These are phyloP conservation scores for Penicillium cinerascens DNA, from an alignment of 495 filamentous ascomycete species.

Conservation along the genomic window DNA sequence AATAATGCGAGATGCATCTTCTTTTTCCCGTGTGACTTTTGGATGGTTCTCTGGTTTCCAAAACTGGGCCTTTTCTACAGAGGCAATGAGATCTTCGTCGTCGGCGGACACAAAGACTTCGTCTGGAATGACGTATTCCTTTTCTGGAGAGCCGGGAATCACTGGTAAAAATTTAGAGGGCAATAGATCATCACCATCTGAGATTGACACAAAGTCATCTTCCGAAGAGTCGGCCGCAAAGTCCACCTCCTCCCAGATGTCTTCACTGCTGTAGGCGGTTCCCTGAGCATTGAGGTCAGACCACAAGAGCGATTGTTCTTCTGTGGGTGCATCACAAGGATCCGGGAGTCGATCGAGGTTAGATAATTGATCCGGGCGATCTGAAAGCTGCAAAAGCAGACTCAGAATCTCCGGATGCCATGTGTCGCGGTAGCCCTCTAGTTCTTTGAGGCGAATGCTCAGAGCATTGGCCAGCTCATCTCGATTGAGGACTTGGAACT, in stretches of 20 bases:
- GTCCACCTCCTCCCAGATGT: slow-evolving; percentile 75
- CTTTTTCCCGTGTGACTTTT: slow-evolving; percentile 22
- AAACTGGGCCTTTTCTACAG: slow-evolving; percentile 58
- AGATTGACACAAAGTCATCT: slow-evolving; percentile 38
- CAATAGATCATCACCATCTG: slow-evolving; percentile 24
- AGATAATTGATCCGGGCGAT: slow-evolving; percentile 70
- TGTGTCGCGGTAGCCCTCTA: slow-evolving; percentile 50
- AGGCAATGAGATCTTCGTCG: slow-evolving; percentile 40
- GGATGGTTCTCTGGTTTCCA: slow-evolving; percentile 51
- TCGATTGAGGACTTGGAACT: slow-evolving; percentile 73
- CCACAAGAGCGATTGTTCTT: slow-evolving; percentile 61
- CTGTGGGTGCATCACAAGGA: slow-evolving; percentile 38
- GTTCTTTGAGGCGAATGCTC: slow-evolving; percentile 54
- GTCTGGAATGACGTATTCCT: slow-evolving; percentile 37
- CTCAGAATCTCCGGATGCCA: slow-evolving; percentile 78
- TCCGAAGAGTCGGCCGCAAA: slow-evolving; percentile 66
- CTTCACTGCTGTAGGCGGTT: slow-evolving; percentile 62
- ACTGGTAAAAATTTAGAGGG: slow-evolving; percentile 19
- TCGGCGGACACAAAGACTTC: slow-evolving; percentile 34
- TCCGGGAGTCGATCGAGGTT: slow-evolving; percentile 58
- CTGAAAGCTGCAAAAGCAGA: slow-evolving; percentile 75
- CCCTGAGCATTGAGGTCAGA: slow-evolving; percentile 70
- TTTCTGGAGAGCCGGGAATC: slow-evolving; percentile 19
- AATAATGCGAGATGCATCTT: slow-evolving; percentile 45
- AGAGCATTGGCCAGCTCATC: slow-evolving; percentile 82